phyloP scores from a whole-genome alignment of 108 stramenopile genomes.

The Schizochytrium sp. region DNA sequence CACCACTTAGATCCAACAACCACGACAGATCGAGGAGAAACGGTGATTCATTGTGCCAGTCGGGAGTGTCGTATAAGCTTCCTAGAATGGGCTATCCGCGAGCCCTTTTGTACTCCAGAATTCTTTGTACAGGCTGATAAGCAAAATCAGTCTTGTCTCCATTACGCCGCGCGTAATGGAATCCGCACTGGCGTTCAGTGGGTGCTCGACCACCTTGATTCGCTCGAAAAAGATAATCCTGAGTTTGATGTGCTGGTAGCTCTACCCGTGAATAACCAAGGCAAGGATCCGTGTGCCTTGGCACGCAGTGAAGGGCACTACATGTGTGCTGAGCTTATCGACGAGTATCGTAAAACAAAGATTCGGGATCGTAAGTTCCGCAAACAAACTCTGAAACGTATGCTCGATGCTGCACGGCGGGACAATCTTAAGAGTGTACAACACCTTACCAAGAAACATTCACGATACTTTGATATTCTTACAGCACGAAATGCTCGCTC shows the following conservation, averaged over 20 bases:
- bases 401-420: background rate
- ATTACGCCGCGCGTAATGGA: constrained; percentile 23
- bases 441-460: constrained; percentile 20
- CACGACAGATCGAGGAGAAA: constrained; percentile 50
- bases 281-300: constrained; percentile 32
- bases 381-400: background rate
- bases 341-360: constrained; percentile 8
- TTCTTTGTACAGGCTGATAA: constrained; percentile 24
- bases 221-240: constrained; percentile 1
- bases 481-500: background rate
- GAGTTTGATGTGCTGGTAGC: constrained; percentile 22
- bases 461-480: background rate
- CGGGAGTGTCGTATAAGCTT: constrained; percentile 59
- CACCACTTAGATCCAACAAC: constrained; percentile 26
- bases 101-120: constrained; percentile 16
- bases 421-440: constrained; percentile 15
- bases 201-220: constrained; percentile 11
- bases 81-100: background rate
- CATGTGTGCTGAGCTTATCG: background rate
- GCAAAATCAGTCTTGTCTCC: background rate
- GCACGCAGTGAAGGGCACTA: constrained; percentile 37
- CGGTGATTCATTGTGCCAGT: constrained; percentile 24
- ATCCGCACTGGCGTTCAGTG: constrained; percentile 43
- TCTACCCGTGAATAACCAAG: background rate
- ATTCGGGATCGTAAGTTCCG: background rate